Evolutionary conservation across 768 basidiomycete species (phyloP).

Genomic region (Obba rivulosa): DNA sequence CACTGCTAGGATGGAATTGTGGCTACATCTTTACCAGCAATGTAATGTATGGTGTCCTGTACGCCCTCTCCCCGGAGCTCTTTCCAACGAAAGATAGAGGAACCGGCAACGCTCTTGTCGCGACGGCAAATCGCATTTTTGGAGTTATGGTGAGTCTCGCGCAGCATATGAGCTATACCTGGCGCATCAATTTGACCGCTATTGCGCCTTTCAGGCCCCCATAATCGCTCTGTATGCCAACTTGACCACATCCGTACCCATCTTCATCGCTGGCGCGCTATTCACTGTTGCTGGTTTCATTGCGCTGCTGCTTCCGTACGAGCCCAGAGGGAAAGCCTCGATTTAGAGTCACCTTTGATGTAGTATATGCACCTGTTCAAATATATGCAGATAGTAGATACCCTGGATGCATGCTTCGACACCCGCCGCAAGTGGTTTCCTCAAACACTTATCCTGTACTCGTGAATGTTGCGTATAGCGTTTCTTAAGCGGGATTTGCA

Average conservation of each 20-base stretch:
- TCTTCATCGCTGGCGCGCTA: constrained; percentile 48
- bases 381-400: too few species aligned
- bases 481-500: too few species aligned
- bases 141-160: constrained; percentile 44
- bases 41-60: constrained; percentile 44
- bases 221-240: constrained; percentile 44
- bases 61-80: constrained; percentile 39
- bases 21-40: constrained; percentile 50
- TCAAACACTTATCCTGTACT: too few species aligned
- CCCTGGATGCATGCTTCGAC: too few species aligned
- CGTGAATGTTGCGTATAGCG: too few species aligned
- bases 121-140: constrained; percentile 46
- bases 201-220: constrained; percentile 29
- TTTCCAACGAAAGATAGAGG: constrained; percentile 50
- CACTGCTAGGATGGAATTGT: constrained; percentile 52
- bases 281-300: constrained; percentile 44
- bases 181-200: background rate
- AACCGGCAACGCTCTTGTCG: constrained; percentile 47
- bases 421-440: too few species aligned
- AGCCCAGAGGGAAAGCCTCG: constrained; percentile 49
- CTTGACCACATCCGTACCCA: constrained; percentile 41
- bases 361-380: too few species aligned
- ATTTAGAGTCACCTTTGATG: constrained; percentile 21
- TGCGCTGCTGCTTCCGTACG: constrained; percentile 47
- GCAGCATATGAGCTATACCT: background rate